Base-by-base conservation (phyloP, 345 rosid genomes). In the Camelina laxa region DNA sequence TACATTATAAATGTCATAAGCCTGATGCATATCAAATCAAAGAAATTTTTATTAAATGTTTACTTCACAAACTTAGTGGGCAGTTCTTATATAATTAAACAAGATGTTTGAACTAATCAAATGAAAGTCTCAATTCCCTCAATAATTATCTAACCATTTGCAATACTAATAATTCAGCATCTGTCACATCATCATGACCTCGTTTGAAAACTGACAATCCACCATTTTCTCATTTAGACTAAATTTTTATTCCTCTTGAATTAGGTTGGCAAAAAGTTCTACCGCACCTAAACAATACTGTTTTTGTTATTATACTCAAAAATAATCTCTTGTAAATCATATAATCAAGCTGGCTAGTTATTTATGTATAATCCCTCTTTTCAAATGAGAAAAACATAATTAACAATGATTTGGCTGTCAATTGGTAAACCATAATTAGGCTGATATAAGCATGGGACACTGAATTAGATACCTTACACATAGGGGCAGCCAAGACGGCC, bases 401-500 rank as follows among this genome's bases (percentile, higher is more conserved):
- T n/a, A n/a, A n/a, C n/a, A n/a, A n/a, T n/a, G n/a, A n/a, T n/a
- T n/a, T n/a, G n/a, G n/a, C n/a, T n/a, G n/a, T n/a, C n/a, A n/a
- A n/a, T n/a, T n/a, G n/a, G n/a, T n/a, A n/a, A n/a, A n/a, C n/a
- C 36, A 33, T 33, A 33, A 42, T 42, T 5, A 4, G 7, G 17
- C 16, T 1, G 4, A 36, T 36, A 59, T 3, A 60, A 10, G 17
- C 6, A 47, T 56, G 47, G 44, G 45, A 45, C n/a, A n/a, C n/a
- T 44, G 33, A 24, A 47, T 7, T 0, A 7, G 4, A 27, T 54
- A 27, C 99, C 96, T 89, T 89, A 75, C 97, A 90, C 97, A 92
- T 90, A 14, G 99, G 99, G 2, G 97, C 98, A 64, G 81, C 94
- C 82, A 92, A 60, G 44, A 95, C 54, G 4, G 90, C 92, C 57